Percentiles rank a stretch among this genome's conserved stretches.
Evolutionary conservation across 2,329 filamentous ascomycete genomes (phyloP).

Genomic region (Camillea tinctor): DNA sequence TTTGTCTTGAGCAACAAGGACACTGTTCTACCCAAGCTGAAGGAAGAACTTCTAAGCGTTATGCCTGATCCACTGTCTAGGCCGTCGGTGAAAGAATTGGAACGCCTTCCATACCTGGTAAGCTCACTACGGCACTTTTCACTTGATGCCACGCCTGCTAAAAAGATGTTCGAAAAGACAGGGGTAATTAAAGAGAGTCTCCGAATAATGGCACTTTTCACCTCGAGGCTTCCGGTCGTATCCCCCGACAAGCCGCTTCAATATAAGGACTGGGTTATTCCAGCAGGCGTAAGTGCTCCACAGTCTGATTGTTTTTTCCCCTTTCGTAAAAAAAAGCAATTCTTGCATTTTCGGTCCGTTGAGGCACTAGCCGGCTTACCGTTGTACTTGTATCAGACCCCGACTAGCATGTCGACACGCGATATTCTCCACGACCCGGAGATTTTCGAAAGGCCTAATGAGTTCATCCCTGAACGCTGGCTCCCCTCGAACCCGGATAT

Average conservation of each 20-base stretch:
- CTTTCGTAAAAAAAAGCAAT: no score
- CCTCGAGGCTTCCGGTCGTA: slow-evolving; percentile 5
- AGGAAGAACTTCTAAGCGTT: slow-evolving; percentile 9
- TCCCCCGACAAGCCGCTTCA: slow-evolving; percentile 1
- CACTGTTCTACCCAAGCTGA: slow-evolving; percentile 7
- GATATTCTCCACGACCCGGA: slow-evolving; percentile 4
- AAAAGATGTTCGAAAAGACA: not conserved
- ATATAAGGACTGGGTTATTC: slow-evolving; percentile 2
- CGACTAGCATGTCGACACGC: slow-evolving; percentile 6
- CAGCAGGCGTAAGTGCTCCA: not conserved
- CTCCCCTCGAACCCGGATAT: slow-evolving; percentile 3
- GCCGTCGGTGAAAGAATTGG: slow-evolving; percentile 14
- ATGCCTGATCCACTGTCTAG: slow-evolving; percentile 1
- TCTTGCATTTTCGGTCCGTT: not conserved
- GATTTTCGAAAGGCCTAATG: slow-evolving; percentile 2
- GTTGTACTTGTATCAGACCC: slow-evolving; percentile 1
- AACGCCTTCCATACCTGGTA: slow-evolving; percentile 16
- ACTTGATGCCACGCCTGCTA: not conserved
- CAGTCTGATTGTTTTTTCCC: no score
- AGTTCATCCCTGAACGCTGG: slow-evolving; percentile 8
- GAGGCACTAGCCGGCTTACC: not conserved
- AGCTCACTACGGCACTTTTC: not conserved
- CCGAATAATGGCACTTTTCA: slow-evolving; percentile 5
- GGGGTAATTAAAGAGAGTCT: slow-evolving; percentile 11
- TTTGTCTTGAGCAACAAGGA: slow-evolving; percentile 11